phyloP scores from a whole-genome alignment of 495 filamentous ascomycete species.

The Penicillium pulvis region DNA sequence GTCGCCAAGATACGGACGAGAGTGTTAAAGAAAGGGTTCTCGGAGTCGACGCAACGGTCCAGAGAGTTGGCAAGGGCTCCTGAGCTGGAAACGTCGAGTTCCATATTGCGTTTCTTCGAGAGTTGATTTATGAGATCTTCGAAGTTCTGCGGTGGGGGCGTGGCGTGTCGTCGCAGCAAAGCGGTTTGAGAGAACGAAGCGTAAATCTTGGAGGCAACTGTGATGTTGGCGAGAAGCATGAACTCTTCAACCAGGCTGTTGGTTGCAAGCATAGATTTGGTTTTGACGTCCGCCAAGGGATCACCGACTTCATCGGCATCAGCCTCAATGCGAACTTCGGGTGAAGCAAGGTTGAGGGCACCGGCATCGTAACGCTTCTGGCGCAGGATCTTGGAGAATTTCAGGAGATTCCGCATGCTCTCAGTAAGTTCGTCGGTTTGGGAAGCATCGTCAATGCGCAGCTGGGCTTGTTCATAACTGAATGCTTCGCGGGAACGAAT shows the following conservation, averaged over 20 bases:
- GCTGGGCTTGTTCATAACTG: constrained; percentile 93
- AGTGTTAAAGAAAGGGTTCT: constrained; percentile 98
- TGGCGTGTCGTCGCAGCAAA: constrained; percentile 85
- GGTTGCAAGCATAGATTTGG: constrained; percentile 89
- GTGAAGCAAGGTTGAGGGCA: constrained; percentile 90
- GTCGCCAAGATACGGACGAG: constrained; percentile 95
- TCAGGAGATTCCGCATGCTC: constrained; percentile 85
- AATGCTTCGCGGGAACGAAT: constrained; percentile 98
- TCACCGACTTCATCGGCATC: constrained; percentile 96
- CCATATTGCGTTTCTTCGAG: constrained; percentile 76
- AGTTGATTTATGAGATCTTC: constrained; percentile 90
- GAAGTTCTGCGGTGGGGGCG: constrained; percentile 93
- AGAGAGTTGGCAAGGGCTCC: constrained; percentile 89
- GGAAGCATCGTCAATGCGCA: constrained; percentile 84
- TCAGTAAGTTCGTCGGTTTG: constrained; percentile 85
- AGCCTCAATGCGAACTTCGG: constrained; percentile 90
- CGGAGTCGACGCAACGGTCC: constrained; percentile 75
- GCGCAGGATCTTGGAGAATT: constrained; percentile 89
- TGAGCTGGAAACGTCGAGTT: constrained; percentile 79
- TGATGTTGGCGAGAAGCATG: constrained; percentile 98
- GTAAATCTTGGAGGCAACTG: constrained; percentile 85
- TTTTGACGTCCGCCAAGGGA: constrained; percentile 88
- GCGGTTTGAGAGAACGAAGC: constrained; percentile 92
- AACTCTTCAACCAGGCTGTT: constrained; percentile 98
- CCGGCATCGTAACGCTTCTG: constrained; percentile 96